Conservation (phyloP, 2,329 filamentous ascomycete species). For the Trichoderma afroharzianum region DNA sequence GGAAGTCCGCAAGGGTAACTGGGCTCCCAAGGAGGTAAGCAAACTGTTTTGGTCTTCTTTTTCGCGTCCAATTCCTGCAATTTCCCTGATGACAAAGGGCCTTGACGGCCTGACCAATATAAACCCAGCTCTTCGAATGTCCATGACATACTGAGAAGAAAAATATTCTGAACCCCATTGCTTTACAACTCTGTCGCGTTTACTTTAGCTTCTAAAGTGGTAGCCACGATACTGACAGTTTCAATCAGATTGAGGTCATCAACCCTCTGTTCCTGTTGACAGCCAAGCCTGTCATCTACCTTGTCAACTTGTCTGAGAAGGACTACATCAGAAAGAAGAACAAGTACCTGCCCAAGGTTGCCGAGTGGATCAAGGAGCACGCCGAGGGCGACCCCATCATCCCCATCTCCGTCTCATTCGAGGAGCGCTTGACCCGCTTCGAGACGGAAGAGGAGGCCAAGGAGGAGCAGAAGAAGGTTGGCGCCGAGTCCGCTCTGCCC, state of each 20-base stretch:
- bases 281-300: slow-evolving; percentile 94
- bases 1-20: slow-evolving; percentile 86
- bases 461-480: slow-evolving; percentile 85
- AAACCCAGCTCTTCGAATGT: slow-evolving; percentile 99
- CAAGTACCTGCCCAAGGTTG: slow-evolving; percentile 92
- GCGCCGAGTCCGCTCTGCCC: slow-evolving; percentile 82
- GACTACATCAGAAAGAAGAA: slow-evolving; percentile 99
- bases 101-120: slow-evolving; percentile 77
- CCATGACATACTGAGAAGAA: slow-evolving; percentile 83
- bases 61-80: slow-evolving; percentile 18
- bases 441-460: slow-evolving; percentile 70
- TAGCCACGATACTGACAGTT: slow-evolving; percentile 4
- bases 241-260: slow-evolving; percentile 82
- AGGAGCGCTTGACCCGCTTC: slow-evolving; percentile 84
- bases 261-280: slow-evolving; percentile 94
- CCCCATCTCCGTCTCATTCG: slow-evolving; percentile 86
- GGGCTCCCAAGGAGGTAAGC: slow-evolving; percentile 92
- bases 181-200: background rate
- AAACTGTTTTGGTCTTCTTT: slow-evolving; percentile 21
- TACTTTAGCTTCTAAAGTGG: background rate
- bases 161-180: slow-evolving; percentile 59
- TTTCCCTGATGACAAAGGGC: slow-evolving; percentile 97
- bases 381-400: slow-evolving; percentile 85
- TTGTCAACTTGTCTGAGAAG: slow-evolving; percentile 95
- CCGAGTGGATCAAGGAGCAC: slow-evolving; percentile 92